Evolutionary conservation across 164 flowering plant species (phyloP).

Genomic region (Echeveria elegans): DNA sequence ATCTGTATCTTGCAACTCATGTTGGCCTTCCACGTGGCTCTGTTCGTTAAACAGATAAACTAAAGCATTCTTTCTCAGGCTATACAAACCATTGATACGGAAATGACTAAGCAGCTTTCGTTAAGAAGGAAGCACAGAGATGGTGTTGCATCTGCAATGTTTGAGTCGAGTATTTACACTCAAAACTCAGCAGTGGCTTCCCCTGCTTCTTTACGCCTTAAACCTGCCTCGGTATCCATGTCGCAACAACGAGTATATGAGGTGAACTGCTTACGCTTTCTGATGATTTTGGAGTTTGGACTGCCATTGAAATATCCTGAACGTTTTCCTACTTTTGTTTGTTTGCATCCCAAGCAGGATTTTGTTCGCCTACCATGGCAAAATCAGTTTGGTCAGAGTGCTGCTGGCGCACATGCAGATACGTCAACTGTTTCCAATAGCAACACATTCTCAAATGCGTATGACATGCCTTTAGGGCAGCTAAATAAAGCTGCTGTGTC

Average conservation of each 20-base stretch:
- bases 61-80: slow-evolving; percentile 39
- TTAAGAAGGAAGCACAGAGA: slow-evolving; percentile 84
- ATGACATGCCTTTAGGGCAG: slow-evolving; percentile 48
- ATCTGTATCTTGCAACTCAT: background rate
- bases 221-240: slow-evolving; percentile 76
- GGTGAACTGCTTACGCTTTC: slow-evolving; percentile 27
- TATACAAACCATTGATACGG: slow-evolving; percentile 74
- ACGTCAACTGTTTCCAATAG: slow-evolving; percentile 37
- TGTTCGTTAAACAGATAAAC: too few species aligned
- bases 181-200: slow-evolving; percentile 65
- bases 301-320: background rate
- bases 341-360: slow-evolving; percentile 37
- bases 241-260: slow-evolving; percentile 95
- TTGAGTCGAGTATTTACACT: slow-evolving; percentile 58
- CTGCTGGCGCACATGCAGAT: too few species aligned
- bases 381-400: slow-evolving; percentile 63
- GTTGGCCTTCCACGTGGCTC: too few species aligned
- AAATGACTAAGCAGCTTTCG: slow-evolving; percentile 64
- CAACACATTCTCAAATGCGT: slow-evolving; percentile 35
- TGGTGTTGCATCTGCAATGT: slow-evolving; percentile 50
- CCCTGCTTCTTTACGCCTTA: slow-evolving; percentile 91
- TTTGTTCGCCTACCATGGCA: slow-evolving; percentile 92
- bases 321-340: slow-evolving; percentile 2
- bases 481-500: slow-evolving; percentile 35
- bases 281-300: background rate